A percentile compares a stretch with the other conserved stretches of the same genome.
phyloP scores from a whole-genome alignment of 2,329 filamentous ascomycete genomes.

The Alternaria sp. region DNA sequence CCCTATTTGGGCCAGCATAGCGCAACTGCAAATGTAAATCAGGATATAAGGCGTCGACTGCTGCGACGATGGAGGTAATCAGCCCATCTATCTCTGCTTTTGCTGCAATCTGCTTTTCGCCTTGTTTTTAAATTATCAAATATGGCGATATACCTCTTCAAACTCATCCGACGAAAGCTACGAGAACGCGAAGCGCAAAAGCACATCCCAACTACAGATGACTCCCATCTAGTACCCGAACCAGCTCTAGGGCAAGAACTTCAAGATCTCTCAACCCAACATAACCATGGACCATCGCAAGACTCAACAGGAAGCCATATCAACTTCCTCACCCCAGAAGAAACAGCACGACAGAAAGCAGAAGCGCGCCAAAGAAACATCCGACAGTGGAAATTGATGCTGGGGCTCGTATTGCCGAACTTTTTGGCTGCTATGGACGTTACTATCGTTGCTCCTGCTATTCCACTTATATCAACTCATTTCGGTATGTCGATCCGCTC shows the following conservation, averaged over 20 bases:
- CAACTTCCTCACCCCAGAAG: slow-evolving; percentile 17
- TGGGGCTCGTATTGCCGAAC: slow-evolving; percentile 66
- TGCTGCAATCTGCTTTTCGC: background rate
- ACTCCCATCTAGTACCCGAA: slow-evolving; percentile 33
- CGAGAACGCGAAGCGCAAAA: slow-evolving; percentile 30
- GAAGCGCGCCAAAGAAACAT: slow-evolving; percentile 31
- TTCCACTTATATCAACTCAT: slow-evolving; percentile 68
- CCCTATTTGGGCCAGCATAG: slow-evolving; percentile 10
- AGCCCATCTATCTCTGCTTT: background rate
- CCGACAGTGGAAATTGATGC: slow-evolving; percentile 66
- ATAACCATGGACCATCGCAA: background rate
- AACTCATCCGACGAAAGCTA: slow-evolving; percentile 31
- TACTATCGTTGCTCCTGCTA: slow-evolving; percentile 67
- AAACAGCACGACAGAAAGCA: slow-evolving; percentile 18
- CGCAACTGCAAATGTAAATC: background rate
- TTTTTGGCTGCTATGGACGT: slow-evolving; percentile 68
- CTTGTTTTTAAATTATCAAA: background rate
- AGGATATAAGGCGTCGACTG: slow-evolving; percentile 13
- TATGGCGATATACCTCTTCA: slow-evolving; percentile 39
- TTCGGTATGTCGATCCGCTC: slow-evolving; percentile 58
- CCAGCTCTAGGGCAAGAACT: background rate
- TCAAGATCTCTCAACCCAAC: background rate
- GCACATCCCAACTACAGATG: slow-evolving; percentile 27
- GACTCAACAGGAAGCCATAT: slow-evolving; percentile 7
- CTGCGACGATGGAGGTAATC: background rate